These are phyloP conservation scores for Rhodosporidiobolus sp. DNA, from an alignment of 768 basidiomycete species.

Conservation along the genomic window DNA sequence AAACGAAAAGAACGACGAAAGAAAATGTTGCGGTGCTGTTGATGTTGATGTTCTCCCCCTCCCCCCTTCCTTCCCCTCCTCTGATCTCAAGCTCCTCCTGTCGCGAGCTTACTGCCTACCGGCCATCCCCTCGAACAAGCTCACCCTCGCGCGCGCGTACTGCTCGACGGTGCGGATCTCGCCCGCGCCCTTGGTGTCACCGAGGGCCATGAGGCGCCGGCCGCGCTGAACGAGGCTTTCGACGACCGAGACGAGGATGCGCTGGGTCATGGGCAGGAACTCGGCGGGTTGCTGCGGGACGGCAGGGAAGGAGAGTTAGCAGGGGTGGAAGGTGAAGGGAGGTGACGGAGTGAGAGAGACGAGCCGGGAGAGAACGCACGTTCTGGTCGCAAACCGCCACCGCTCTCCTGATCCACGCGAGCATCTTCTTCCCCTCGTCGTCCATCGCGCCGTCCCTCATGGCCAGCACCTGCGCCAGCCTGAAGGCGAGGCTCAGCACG, in stretches of 20 bases:
- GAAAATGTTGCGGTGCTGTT: too few species aligned
- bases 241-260: conserved; percentile 25
- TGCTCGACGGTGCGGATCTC: conserved; percentile 26
- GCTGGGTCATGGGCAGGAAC: conserved; percentile 10
- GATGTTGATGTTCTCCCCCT: too few species aligned
- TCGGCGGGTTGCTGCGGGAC: conserved; percentile 23
- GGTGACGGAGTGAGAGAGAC: neutral
- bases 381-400: conserved; percentile 28
- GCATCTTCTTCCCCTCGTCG: conserved; percentile 6
- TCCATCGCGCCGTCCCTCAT: neutral
- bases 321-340: neutral
- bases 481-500: conserved; percentile 28
- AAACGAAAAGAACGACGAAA: too few species aligned
- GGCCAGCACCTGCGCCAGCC: conserved; percentile 20
- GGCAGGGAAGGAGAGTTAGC: neutral
- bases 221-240: conserved; percentile 15
- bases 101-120: too few species aligned
- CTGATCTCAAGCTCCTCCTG: too few species aligned
- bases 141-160: conserved; percentile 25
- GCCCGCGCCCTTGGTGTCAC: conserved; percentile 14
- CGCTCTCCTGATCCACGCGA: conserved; percentile 23
- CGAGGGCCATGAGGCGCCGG: neutral
- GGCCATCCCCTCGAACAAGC: conserved; percentile 1
- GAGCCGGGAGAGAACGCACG: conserved; percentile 16
- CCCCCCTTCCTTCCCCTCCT: too few species aligned